phyloP scores from a whole-genome alignment of 1,139 yeast genomes.

The Maudiozyma humilis region DNA sequence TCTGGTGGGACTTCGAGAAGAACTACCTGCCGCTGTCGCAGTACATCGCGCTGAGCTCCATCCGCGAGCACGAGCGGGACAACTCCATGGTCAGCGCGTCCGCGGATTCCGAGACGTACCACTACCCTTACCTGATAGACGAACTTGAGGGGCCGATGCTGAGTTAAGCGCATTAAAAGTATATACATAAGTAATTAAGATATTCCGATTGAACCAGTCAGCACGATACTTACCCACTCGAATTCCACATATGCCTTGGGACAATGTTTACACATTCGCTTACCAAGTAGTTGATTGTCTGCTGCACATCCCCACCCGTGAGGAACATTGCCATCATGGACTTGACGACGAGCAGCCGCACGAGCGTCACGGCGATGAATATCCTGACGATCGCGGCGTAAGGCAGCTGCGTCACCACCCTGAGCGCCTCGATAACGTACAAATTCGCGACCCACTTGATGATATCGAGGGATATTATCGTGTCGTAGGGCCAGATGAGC shows the following conservation, averaged over 20 bases:
- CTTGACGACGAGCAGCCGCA: constrained; percentile 25
- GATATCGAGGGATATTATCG: constrained; percentile 53
- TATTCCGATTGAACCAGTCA: background rate
- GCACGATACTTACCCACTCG: background rate
- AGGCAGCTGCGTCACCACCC: constrained; percentile 43
- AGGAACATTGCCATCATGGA: constrained; percentile 22
- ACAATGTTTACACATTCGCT: background rate
- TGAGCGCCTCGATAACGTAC: constrained; percentile 59
- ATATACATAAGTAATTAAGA: background rate
- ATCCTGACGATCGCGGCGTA: constrained; percentile 33
- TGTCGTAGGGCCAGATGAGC: constrained; percentile 94
- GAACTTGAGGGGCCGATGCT: constrained; percentile 64
- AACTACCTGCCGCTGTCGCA: constrained; percentile 72
- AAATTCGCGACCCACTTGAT: constrained; percentile 56
- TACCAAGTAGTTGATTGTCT: constrained; percentile 1
- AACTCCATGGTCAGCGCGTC: constrained; percentile 35
- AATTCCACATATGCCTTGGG: background rate
- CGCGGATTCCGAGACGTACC: constrained; percentile 51
- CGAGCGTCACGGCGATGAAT: constrained; percentile 21
- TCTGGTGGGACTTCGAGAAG: constrained; percentile 74
- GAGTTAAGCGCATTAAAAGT: constrained; percentile 6
- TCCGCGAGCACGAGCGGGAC: constrained; percentile 34
- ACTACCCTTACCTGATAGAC: constrained; percentile 63
- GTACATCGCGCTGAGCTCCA: constrained; percentile 77
- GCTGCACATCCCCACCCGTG: constrained; percentile 11